phyloP scores from a whole-genome alignment of 202 grass and related monocot genomes.

The Musa balbisiana region DNA sequence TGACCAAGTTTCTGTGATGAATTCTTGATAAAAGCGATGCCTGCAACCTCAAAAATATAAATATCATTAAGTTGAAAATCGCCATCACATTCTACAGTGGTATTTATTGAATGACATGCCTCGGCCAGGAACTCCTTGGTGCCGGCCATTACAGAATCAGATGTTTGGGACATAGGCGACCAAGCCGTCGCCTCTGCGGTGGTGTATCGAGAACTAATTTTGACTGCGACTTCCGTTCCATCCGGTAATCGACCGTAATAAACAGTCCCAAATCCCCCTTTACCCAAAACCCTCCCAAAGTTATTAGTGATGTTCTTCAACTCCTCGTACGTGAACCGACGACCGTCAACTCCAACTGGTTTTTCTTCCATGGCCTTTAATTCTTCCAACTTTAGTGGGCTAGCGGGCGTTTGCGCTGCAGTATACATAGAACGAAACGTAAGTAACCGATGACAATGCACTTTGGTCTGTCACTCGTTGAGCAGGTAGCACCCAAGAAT shows the following conservation, averaged over 20 bases:
- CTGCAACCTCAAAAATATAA: not conserved
- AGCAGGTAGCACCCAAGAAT: too few species aligned
- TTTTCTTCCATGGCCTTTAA: too few species aligned
- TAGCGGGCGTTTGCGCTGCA: too few species aligned
- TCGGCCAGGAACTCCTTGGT: not conserved
- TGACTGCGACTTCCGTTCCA: slow-evolving; percentile 34
- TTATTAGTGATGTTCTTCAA: slow-evolving; percentile 33
- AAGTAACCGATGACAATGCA: too few species aligned
- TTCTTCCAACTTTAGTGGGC: too few species aligned
- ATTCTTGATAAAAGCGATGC: not conserved
- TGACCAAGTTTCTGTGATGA: slow-evolving; percentile 7
- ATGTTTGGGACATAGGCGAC: too few species aligned
- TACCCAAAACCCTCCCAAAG: slow-evolving; percentile 29
- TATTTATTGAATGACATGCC: not conserved
- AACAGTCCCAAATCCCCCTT: slow-evolving; percentile 38
- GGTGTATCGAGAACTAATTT: slow-evolving; percentile 12
- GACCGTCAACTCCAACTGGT: slow-evolving; percentile 4
- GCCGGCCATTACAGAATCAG: not conserved
- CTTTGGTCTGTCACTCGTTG: too few species aligned
- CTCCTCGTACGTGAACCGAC: slow-evolving; percentile 30
- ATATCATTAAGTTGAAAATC: not conserved
- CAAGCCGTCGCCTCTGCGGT: not conserved
- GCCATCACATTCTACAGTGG: not conserved
- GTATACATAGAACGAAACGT: too few species aligned
- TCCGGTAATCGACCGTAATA: slow-evolving; percentile 23